Evolutionary conservation across 345 rosid genomes (phyloP).

Genomic region (Aquilaria yunnanensis): DNA sequence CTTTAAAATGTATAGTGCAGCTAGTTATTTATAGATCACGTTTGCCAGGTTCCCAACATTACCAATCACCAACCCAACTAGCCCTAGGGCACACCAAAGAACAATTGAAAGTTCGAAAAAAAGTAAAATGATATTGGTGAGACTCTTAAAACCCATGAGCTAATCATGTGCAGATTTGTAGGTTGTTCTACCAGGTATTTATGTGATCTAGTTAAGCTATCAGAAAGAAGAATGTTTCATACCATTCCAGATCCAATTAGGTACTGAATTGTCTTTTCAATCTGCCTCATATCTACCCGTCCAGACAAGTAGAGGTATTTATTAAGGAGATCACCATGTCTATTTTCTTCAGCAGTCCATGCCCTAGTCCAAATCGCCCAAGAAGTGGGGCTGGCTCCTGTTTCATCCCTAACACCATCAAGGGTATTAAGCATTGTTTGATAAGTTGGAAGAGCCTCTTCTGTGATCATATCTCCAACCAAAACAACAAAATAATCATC

Average conservation of each 20-base stretch:
- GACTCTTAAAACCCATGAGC: no score
- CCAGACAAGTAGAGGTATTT: constrained; percentile 63
- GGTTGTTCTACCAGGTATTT: no score
- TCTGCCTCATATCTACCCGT: constrained; percentile 53
- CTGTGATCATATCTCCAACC: constrained; percentile 88
- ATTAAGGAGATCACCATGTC: constrained; percentile 61
- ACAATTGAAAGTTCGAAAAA: no score
- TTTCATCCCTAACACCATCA: constrained; percentile 77
- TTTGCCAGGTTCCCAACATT: no score
- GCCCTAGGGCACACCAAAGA: no score
- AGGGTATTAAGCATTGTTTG: constrained; percentile 74
- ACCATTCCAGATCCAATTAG: constrained; percentile 69
- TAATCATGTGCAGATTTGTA: no score
- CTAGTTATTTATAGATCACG: no score
- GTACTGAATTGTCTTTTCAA: constrained; percentile 64
- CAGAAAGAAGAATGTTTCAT: constrained; percentile 11
- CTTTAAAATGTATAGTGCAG: no score
- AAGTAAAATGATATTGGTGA: no score
- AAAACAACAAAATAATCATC: constrained; percentile 82
- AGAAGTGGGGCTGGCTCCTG: constrained; percentile 75
- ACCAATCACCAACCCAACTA: no score
- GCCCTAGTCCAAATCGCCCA: constrained; percentile 70
- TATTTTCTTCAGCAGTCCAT: constrained; percentile 68
- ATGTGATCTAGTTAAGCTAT: no score
- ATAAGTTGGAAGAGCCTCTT: constrained; percentile 84